A percentile compares a stretch with the other conserved stretches of the same genome.
Conservation (phyloP, 495 filamentous ascomycete genomes). For the Aspergillus coremiiformis region DNA sequence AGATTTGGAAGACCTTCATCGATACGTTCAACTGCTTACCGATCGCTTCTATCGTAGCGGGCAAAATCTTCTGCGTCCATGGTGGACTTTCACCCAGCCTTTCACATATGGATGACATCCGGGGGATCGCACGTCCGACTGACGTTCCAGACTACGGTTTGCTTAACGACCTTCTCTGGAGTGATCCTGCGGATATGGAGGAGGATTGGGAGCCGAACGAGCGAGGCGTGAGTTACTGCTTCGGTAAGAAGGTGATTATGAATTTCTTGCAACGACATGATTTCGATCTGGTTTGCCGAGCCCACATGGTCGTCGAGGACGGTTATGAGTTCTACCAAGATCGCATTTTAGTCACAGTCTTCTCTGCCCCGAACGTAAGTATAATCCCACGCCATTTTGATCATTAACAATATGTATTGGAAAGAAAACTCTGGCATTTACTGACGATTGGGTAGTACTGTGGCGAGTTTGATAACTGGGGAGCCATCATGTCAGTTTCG, state of each 20-base stretch:
- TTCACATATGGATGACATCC: slow-evolving; percentile 96
- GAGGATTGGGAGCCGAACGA: slow-evolving; percentile 98
- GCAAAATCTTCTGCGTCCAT: slow-evolving; percentile 99
- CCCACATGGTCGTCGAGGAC: slow-evolving; percentile 99
- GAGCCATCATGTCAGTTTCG: slow-evolving; percentile 96
- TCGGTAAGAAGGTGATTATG: slow-evolving; percentile 97
- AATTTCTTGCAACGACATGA: slow-evolving; percentile 92
- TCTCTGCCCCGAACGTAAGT: slow-evolving; percentile 94
- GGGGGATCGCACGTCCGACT: slow-evolving; percentile 88
- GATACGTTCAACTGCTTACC: slow-evolving; percentile 97
- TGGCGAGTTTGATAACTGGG: slow-evolving; percentile 99
- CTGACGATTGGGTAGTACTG: slow-evolving; percentile 64
- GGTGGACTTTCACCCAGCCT: slow-evolving; percentile 90
- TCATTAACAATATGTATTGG: neutral
- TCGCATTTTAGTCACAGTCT: slow-evolving; percentile 90
- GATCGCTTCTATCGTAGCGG: slow-evolving; percentile 92
- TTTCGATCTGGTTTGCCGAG: slow-evolving; percentile 93
- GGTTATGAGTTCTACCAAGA: slow-evolving; percentile 99
- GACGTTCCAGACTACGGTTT: slow-evolving; percentile 97
- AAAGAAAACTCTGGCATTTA: neutral
- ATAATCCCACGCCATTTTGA: neutral
- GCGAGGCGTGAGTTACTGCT: slow-evolving; percentile 95
- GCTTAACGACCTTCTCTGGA: slow-evolving; percentile 95
- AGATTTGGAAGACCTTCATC: slow-evolving; percentile 98
- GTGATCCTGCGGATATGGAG: slow-evolving; percentile 96